phyloP scores from a whole-genome alignment of 192 early-diverging fungal species.

The Oehlia diaphana region DNA sequence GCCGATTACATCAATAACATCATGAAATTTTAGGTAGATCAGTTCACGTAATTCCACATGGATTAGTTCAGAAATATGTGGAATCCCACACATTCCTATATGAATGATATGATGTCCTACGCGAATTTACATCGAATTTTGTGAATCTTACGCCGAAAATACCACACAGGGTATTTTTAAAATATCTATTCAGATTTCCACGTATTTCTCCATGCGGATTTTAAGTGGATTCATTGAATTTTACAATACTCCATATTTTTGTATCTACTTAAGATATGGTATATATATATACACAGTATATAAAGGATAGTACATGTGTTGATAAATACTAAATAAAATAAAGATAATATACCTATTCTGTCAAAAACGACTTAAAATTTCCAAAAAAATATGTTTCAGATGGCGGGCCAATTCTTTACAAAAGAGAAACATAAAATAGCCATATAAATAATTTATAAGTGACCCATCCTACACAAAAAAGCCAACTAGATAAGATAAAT shows the following conservation, averaged over 20 bases:
- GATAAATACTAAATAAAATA: conserved; percentile 12
- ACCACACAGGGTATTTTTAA: too few relatives aligned
- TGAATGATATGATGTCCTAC: too few relatives aligned
- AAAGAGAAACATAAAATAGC: not conserved
- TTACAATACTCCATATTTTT: conserved; percentile 51
- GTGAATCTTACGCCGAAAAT: too few relatives aligned
- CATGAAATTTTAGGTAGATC: too few relatives aligned
- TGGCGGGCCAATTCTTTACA: not conserved
- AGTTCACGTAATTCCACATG: too few relatives aligned
- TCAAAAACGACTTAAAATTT: not conserved
- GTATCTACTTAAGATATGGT: conserved; percentile 42
- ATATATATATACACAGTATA: too few relatives aligned
- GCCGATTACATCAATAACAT: conserved; percentile 42
- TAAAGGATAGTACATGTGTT: conserved; percentile 22
- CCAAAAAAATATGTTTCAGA: not conserved
- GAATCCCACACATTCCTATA: too few relatives aligned
- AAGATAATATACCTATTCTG: not conserved
- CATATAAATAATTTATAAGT: not conserved
- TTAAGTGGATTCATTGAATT: conserved; percentile 37
- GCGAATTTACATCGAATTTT: too few relatives aligned
- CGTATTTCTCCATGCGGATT: too few relatives aligned
- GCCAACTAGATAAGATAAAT: too few relatives aligned
- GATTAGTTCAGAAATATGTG: too few relatives aligned
- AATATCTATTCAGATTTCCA: too few relatives aligned
- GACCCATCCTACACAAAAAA: not conserved